Base-by-base conservation (phyloP, 176 grass and related monocot species). In the Sorghum bicolor region DNA sequence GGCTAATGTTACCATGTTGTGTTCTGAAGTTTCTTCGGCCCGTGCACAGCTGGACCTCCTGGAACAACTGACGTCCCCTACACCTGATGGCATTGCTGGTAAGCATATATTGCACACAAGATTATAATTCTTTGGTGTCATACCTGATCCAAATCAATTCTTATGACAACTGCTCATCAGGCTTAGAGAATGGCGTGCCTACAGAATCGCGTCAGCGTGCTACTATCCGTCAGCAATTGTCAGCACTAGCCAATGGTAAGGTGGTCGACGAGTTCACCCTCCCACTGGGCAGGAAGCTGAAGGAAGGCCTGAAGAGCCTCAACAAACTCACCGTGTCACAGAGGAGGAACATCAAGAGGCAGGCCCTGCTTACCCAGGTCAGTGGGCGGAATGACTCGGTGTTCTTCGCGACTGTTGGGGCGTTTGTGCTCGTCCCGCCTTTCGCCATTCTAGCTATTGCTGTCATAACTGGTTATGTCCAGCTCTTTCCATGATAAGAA, bases 271-370 rank as follows among this genome's bases (percentile, higher is more conserved):
- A 94, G 26, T 96, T 92, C 91, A 99, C 86, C 24, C 87, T 99
- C 15, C 86, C 93, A 8, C 24, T 99, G 73, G 97, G 87, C 53
- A 96, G 94, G 79, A 94, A 65, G 83, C 89, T 96, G 45, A 94
- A 92, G 78, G 75, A 93, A 75, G 91, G 89, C 58, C 71, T 92
- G 39, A 92, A 89, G 77, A 82, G 48, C 2, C 75, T 92, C 70
- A 92, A 86, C 69, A 29, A 52, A 62, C 74, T 92, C 65, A 99
- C 97, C 0, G 72, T 96, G 43, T 90, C 93, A 5, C 91, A 92
- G 82, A 90, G 70, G 77, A 91, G 97, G 87, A 99, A 99, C 82
- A 94, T 96, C 87, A 96, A 92, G 86, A 87, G 93, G 82, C 97
- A 99, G 53, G 86, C 91, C 12, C 43, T 95, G 68, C 91, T 99